These are phyloP conservation scores for Amylostereum areolatum DNA, from an alignment of 1,284 basidiomycete species.

Conservation along the genomic window DNA sequence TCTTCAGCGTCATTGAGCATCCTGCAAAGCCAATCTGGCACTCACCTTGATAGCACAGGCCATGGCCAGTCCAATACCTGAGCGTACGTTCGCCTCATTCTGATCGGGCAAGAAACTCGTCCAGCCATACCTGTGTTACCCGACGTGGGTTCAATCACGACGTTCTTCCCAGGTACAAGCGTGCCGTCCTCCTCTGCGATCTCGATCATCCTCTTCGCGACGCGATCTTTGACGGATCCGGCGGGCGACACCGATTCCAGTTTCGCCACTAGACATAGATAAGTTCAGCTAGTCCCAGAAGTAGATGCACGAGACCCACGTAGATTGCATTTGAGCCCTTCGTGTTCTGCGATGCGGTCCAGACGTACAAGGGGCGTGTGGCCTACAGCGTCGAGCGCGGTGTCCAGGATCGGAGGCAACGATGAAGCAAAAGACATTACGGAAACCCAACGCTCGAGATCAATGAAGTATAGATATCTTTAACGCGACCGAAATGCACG, in stretches of 20 bases:
- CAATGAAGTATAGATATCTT: no score
- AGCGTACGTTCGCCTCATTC: neutral
- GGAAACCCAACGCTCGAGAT: no score
- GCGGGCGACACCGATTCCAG: conserved; percentile 88
- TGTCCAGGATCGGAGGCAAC: conserved; percentile 48
- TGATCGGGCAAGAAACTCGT: conserved; percentile 3
- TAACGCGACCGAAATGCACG: no score
- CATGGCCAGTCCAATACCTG: conserved; percentile 86
- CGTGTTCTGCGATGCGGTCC: conserved; percentile 68
- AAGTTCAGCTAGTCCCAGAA: neutral
- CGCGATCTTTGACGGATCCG: conserved; percentile 92
- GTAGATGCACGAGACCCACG: conserved; percentile 42
- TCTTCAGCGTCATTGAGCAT: conserved; percentile 62
- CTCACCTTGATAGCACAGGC: conserved; percentile 84
- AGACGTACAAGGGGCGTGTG: conserved; percentile 88
- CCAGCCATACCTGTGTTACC: conserved; percentile 77
- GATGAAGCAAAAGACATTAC: no score
- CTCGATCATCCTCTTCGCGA: conserved; percentile 94
- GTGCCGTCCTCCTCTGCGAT: conserved; percentile 83
- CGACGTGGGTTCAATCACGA: conserved; percentile 90
- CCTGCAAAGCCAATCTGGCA: neutral
- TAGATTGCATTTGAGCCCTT: conserved; percentile 87
- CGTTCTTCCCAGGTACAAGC: conserved; percentile 81
- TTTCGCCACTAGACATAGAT: conserved; percentile 63
- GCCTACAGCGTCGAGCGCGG: conserved; percentile 81